Percentiles rank a stretch among this genome's conserved stretches.
Conservation (phyloP, 2,329 filamentous ascomycete species). For the Ilyonectria sp. region DNA sequence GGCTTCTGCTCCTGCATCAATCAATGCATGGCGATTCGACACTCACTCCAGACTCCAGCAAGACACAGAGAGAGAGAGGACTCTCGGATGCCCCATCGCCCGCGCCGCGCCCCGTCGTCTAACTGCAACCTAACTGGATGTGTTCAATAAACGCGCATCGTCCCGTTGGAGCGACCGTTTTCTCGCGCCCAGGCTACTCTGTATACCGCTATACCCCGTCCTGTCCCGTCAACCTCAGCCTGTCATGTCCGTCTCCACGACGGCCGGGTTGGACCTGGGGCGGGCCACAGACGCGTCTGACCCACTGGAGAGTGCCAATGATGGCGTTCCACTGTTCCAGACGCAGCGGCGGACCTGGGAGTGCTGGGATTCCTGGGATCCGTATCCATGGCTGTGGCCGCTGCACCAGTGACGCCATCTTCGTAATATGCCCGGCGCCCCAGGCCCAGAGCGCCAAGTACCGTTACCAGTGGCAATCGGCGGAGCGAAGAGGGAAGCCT, state of each 20-base stretch:
- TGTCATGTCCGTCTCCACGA: slow-evolving; percentile 11
- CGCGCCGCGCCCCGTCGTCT: slow-evolving; percentile 2
- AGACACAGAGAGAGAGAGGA: background rate
- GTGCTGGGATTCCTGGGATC: slow-evolving; percentile 43
- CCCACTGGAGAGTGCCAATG: slow-evolving; percentile 31
- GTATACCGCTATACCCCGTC: slow-evolving; percentile 3
- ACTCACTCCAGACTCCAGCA: slow-evolving; percentile 7
- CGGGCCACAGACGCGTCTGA: slow-evolving; percentile 36
- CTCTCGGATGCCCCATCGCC: slow-evolving; percentile 23
- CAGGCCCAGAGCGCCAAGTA: slow-evolving; percentile 34
- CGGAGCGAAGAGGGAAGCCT: slow-evolving; percentile 1
- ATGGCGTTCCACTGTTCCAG: slow-evolving; percentile 32
- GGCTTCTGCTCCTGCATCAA: slow-evolving; percentile 6
- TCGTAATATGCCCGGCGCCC: slow-evolving; percentile 31
- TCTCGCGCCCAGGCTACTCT: slow-evolving; percentile 14
- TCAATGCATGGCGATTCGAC: slow-evolving; percentile 17
- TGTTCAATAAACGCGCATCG: slow-evolving; percentile 33
- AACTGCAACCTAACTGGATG: slow-evolving; percentile 30
- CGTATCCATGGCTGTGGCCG: slow-evolving; percentile 35
- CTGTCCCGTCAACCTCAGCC: slow-evolving; percentile 13
- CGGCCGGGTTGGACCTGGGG: slow-evolving; percentile 24
- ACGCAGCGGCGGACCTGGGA: slow-evolving; percentile 34
- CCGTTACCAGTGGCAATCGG: slow-evolving; percentile 30
- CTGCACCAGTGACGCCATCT: slow-evolving; percentile 48
- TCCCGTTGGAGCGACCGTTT: slow-evolving; percentile 27